Conservation (phyloP, 2,329 filamentous ascomycete species). For the Chaetomium olivaceum region DNA sequence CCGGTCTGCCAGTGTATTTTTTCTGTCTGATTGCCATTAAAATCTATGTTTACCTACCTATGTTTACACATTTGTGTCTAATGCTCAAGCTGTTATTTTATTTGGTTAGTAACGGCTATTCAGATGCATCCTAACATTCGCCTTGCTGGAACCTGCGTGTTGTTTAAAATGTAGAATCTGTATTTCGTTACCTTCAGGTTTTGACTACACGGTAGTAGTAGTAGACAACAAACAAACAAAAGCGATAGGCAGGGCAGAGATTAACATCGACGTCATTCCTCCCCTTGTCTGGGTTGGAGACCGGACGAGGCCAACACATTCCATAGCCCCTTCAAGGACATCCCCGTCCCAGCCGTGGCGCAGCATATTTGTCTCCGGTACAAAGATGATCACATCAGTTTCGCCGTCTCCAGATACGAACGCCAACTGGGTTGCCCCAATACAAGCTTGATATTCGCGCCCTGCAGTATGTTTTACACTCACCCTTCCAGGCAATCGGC, state of each 20-base stretch:
- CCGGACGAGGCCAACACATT: not conserved
- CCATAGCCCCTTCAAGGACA: not conserved
- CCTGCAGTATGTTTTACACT: not conserved
- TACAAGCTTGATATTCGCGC: not conserved
- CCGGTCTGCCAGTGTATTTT: too few species aligned
- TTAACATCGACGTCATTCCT: constrained; percentile 1
- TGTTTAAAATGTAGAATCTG: too few species aligned
- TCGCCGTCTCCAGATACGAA: not conserved
- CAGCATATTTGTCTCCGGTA: not conserved
- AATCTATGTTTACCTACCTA: too few species aligned
- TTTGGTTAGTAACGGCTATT: not conserved
- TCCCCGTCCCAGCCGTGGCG: not conserved
- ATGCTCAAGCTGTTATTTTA: not conserved
- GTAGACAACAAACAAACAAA: not conserved
- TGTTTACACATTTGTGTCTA: too few species aligned
- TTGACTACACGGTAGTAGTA: too few species aligned
- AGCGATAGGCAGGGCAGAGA: not conserved
- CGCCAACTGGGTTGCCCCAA: constrained; percentile 5
- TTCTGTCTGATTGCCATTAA: too few species aligned
- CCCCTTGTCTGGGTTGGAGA: not conserved
- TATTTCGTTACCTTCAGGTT: too few species aligned
- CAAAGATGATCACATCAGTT: not conserved
- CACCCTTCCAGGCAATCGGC: not conserved
- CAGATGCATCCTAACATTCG: not conserved
- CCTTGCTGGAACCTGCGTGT: not conserved